phyloP scores from a whole-genome alignment of 2,329 filamentous ascomycete species.

The Furcasterigmium furcatum region DNA sequence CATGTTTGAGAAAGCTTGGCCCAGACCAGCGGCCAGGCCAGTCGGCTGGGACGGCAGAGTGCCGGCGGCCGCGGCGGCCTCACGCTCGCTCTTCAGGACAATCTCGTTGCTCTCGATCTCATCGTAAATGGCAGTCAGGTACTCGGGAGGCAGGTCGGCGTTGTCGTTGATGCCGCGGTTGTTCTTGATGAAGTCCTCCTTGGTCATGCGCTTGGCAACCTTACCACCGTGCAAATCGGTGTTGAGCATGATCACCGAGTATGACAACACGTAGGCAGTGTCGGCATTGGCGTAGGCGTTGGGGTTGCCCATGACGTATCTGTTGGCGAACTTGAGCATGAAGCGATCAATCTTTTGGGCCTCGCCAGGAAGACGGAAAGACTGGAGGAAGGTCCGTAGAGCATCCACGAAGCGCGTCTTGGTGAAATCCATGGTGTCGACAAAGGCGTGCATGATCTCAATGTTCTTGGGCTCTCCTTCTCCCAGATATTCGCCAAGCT shows the following conservation, averaged over 20 bases:
- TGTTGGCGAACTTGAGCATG: slow-evolving; percentile 98
- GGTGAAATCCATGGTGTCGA: slow-evolving; percentile 90
- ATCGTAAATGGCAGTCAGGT: slow-evolving; percentile 84
- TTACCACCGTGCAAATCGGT: slow-evolving; percentile 93
- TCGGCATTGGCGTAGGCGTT: slow-evolving; percentile 98
- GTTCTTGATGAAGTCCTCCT: slow-evolving; percentile 98
- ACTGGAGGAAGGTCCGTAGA: slow-evolving; percentile 85
- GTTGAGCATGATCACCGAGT: slow-evolving; percentile 96
- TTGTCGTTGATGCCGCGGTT: slow-evolving; percentile 98
- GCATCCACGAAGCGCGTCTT: slow-evolving; percentile 92
- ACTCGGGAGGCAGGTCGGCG: slow-evolving; percentile 88
- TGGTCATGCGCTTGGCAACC: slow-evolving; percentile 82
- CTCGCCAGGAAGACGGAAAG: slow-evolving; percentile 91
- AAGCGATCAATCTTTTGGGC: slow-evolving; percentile 99
- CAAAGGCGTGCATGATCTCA: slow-evolving; percentile 86
- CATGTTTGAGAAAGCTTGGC: slow-evolving; percentile 86
- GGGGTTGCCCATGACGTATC: slow-evolving; percentile 91
- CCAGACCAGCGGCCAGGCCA: slow-evolving; percentile 77
- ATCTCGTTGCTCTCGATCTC: slow-evolving; percentile 93
- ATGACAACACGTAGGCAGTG: slow-evolving; percentile 92
- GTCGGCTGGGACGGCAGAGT: slow-evolving; percentile 54
- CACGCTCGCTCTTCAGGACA: slow-evolving; percentile 87
- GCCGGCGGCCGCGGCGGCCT: slow-evolving; percentile 80
- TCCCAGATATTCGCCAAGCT: slow-evolving; percentile 90
- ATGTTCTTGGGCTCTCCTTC: slow-evolving; percentile 93